Evolutionary conservation across 805 yeast species (phyloP).

Genomic region (Ogataea siamensis): DNA sequence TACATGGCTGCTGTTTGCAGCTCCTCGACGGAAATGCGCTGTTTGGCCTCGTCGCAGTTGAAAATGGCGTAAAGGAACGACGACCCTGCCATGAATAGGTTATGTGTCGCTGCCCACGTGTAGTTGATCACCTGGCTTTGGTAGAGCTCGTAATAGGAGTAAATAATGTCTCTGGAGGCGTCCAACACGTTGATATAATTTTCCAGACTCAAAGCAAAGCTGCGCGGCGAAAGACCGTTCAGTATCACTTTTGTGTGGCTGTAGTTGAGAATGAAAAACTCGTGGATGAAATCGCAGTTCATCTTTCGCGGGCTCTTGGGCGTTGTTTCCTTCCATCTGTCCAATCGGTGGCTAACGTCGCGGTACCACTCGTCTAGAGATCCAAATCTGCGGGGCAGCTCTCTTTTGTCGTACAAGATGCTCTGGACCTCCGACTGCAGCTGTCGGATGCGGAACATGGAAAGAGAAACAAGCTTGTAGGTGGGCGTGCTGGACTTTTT

Average conservation of each 20-base stretch:
- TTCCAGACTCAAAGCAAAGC: constrained; percentile 48
- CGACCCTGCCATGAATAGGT: constrained; percentile 84
- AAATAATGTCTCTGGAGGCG: constrained; percentile 65
- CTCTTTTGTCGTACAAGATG: constrained; percentile 67
- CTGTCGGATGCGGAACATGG: constrained; percentile 67
- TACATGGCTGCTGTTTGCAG: constrained; percentile 48
- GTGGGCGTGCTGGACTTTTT: constrained; percentile 41
- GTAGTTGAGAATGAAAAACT: constrained; percentile 71
- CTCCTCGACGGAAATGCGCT: constrained; percentile 43
- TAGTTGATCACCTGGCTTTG: constrained; percentile 64
- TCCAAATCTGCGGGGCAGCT: constrained; percentile 61
- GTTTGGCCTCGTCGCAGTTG: constrained; percentile 56
- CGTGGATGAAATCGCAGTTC: constrained; percentile 73
- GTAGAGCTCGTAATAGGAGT: constrained; percentile 57
- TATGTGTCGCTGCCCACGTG: constrained; percentile 93
- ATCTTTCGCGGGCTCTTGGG: constrained; percentile 57
- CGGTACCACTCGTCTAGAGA: constrained; percentile 61
- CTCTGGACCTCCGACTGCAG: constrained; percentile 77
- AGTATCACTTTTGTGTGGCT: constrained; percentile 69
- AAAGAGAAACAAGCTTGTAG: constrained; percentile 64
- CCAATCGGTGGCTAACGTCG: constrained; percentile 49
- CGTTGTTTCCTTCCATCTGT: constrained; percentile 57
- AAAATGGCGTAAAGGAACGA: constrained; percentile 77
- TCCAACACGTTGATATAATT: constrained; percentile 58
- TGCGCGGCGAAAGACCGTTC: constrained; percentile 76